Evolutionary conservation across 1,139 yeast species (phyloP).

Genomic region (Suzukiozyma palmioleophila): DNA sequence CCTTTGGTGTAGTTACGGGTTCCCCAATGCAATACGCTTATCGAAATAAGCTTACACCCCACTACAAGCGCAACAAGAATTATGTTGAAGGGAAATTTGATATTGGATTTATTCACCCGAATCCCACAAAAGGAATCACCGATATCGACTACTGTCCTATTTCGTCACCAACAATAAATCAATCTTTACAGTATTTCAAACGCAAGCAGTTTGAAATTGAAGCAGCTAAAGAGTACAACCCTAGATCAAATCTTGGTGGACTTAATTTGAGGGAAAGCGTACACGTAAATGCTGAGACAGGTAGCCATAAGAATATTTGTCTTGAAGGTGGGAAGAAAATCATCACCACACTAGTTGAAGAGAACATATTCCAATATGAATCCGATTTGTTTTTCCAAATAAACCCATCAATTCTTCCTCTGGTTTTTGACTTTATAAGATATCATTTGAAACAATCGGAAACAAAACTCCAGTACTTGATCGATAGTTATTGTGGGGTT

Average conservation of each 20-base stretch:
- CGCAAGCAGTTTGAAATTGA: slow-evolving; percentile 4
- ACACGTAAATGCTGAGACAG: slow-evolving; percentile 27
- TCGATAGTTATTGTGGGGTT: slow-evolving; percentile 46
- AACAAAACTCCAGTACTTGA: slow-evolving; percentile 22
- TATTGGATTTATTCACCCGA: slow-evolving; percentile 32
- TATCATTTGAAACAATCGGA: slow-evolving; percentile 16
- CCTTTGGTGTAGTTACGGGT: slow-evolving; percentile 31
- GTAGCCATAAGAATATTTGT: slow-evolving; percentile 25
- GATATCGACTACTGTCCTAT: slow-evolving; percentile 30
- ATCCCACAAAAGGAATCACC: slow-evolving; percentile 18
- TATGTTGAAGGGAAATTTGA: slow-evolving; percentile 6
- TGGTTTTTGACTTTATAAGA: slow-evolving; percentile 29
- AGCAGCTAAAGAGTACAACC: neutral
- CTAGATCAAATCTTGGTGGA: slow-evolving; percentile 2
- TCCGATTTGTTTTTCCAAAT: slow-evolving; percentile 35
- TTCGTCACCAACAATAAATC: slow-evolving; percentile 26
- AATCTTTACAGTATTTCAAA: slow-evolving; percentile 13
- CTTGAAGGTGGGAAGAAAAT: slow-evolving; percentile 20
- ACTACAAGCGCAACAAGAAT: slow-evolving; percentile 16
- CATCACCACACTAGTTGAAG: slow-evolving; percentile 29
- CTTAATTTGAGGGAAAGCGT: slow-evolving; percentile 31
- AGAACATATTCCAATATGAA: slow-evolving; percentile 28
- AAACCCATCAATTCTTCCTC: slow-evolving; percentile 32
- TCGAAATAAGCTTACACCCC: slow-evolving; percentile 38
- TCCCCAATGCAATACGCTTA: slow-evolving; percentile 36